Percentiles rank a stretch among this genome's conserved stretches.
These are phyloP conservation scores for Tilletia setariae DNA, from an alignment of 1,284 basidiomycete genomes.

Conservation along the genomic window DNA sequence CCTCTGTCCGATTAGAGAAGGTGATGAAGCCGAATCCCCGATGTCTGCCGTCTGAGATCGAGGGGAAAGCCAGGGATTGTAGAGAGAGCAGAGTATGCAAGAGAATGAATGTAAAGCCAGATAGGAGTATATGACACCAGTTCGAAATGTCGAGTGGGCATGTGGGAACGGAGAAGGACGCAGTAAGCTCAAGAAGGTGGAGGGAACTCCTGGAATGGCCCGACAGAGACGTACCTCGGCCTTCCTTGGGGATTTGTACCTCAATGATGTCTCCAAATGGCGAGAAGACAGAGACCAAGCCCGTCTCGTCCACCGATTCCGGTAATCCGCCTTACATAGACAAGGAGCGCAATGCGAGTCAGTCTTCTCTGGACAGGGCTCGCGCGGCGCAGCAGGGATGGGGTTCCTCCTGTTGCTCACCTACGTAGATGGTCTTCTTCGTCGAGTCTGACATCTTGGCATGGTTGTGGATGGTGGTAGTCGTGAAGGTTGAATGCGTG, in stretches of 20 bases:
- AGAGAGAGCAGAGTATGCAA: not conserved
- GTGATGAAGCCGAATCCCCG: conserved; percentile 35
- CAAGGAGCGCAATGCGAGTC: not conserved
- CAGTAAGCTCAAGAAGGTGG: too few species aligned
- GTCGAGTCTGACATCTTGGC: conserved; percentile 10
- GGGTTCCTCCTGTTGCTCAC: not conserved
- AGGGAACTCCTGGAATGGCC: not conserved
- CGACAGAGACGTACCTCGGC: not conserved
- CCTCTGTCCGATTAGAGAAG: conserved; percentile 24
- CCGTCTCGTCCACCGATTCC: conserved; percentile 20
- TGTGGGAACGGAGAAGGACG: too few species aligned
- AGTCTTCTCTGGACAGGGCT: not conserved
- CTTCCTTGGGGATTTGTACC: conserved; percentile 27
- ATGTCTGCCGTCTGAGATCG: conserved; percentile 2
- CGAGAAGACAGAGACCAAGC: conserved; percentile 23
- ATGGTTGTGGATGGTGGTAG: not conserved
- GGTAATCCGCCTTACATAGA: conserved; percentile 23
- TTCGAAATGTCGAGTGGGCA: too few species aligned
- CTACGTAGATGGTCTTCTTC: conserved; percentile 16
- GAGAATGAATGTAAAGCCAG: not conserved
- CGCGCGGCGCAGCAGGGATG: not conserved
- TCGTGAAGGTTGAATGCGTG: not conserved
- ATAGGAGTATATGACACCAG: not conserved
- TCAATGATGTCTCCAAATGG: conserved; percentile 35
- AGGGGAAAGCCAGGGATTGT: not conserved